Base-by-base conservation (phyloP, 768 basidiomycete genomes). In the Tylopilus rubrobrunneus region DNA sequence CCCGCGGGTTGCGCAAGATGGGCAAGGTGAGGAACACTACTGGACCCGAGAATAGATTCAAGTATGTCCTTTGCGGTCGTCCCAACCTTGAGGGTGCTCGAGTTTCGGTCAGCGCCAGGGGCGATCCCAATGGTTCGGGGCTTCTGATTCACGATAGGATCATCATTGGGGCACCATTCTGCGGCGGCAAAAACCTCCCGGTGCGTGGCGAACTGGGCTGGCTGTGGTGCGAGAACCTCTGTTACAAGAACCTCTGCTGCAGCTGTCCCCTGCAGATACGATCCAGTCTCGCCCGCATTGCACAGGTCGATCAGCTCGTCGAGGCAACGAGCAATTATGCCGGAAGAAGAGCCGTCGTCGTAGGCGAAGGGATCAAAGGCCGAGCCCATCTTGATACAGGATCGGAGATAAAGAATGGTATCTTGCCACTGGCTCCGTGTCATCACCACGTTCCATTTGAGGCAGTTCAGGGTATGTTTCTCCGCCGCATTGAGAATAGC, bases 141-240 rank as follows among this genome's bases (percentile, higher is more conserved):
- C 15, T 60, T 67, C 49, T 55, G 60, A 46, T 71, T 68, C 41
- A 70, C 43, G 17, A 70, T 56, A 15, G 70, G 70, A 41, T 70
- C 70, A 42, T 60, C 61, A 42, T 62, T 46, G 1, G 70, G 70
- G 42, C 63, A 69, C 70, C 69, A 70, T 52, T 63, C 63, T 21
- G 37, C 34, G 8, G 55, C 25, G 19, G 54, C 50, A 29, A 64
- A 54, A 10, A 65, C 34, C 25, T 52, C 49, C 52, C 53, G 46
- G 29, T 48, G 44, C 28, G 54, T 36, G 19, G 39, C 50, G 43
- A 47, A 46, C 25, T 46, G 55, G n/a, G 58, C 27, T 14, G 59
- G 56, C 17, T 56, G 60, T 7, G 64, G 59, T 28, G 56, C 54
- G 15, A 59, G 25, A 28, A 59, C 53, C 43, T 58, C 56, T 25